Base-by-base conservation (phyloP, 2,329 filamentous ascomycete species). In the Chrysoporthe deuterocubensis region DNA sequence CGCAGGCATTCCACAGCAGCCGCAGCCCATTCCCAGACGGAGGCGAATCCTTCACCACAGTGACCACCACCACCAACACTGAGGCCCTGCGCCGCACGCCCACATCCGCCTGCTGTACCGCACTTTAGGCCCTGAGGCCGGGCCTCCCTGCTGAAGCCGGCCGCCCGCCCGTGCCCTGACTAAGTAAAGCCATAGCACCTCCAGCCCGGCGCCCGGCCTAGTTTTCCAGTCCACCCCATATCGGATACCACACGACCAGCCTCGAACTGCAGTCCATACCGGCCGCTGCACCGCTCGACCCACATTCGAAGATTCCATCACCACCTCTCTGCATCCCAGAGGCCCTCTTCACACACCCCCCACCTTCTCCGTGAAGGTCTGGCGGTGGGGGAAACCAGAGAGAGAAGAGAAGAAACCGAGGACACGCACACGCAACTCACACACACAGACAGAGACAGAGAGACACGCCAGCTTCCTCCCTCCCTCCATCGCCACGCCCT, bases 301-400 rank as follows among this genome's bases (percentile, higher is more conserved):
- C 65, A 69, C 68, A 65, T 65, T 65, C 65, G 52, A 70, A 67
- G 66, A 68, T 68, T 65, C 62, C 68, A 69, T 69, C 62, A 63
- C 40, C 40, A 59, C 58, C 62, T 60, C 61, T 57, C 57, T 65
- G 40, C 46, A 32, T 26, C 57, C 48, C 7, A 32, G 62, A 21
- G 62, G 40, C 57, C 46, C 52, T 43, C 59, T 44, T 43, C 48
- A 26, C 52, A 46, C 14, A 18, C 26, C 59, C 68, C 66, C 68
- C 68, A 64, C 68, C 68, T 68, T 67, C 66, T 66, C 62, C 60
- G 58, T 34, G 67, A 63, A 63, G 67, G 67, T 44, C 37, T 66
- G 67, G 67, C 57, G 67, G 67, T 68, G 63, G 52, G 62, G 52
- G 62, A 57, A 48, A 18, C 13, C 13, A 18, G 44, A 18, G 16